A percentile compares a stretch with the other conserved stretches of the same genome.
Conservation (phyloP, 805 yeast genomes). For the Hanseniaspora taiwanica region DNA sequence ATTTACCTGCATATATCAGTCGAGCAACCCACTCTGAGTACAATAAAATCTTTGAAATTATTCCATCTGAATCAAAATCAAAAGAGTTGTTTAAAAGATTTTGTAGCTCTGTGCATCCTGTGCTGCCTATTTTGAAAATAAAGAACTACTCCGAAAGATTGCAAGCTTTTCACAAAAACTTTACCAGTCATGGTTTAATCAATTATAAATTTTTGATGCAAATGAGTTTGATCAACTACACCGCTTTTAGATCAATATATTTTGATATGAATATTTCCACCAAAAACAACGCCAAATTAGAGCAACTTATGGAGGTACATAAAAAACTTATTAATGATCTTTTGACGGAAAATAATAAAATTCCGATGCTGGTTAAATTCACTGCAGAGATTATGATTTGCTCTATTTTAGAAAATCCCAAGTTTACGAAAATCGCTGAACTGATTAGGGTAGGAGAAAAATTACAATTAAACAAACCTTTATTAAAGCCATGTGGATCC, state of each 20-base stretch:
- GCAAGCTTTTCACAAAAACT: conserved; percentile 25
- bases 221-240: conserved; percentile 42
- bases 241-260: conserved; percentile 45
- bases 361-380: conserved; percentile 25
- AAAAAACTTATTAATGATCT: not conserved
- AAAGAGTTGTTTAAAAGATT: conserved; percentile 36
- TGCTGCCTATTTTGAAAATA: conserved; percentile 40
- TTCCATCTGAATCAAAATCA: conserved; percentile 35
- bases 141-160: conserved; percentile 32
- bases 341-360: not conserved
- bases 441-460: conserved; percentile 44
- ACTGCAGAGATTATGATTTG: conserved; percentile 37
- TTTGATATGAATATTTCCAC: conserved; percentile 39
- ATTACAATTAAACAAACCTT: conserved; percentile 46
- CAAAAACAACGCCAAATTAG: conserved; percentile 31
- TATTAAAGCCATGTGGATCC: conserved; percentile 30
- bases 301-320: conserved; percentile 13
- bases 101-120: conserved; percentile 39
- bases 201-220: conserved; percentile 35
- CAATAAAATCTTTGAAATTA: conserved; percentile 27
- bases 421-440: conserved; percentile 41
- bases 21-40: too few species aligned
- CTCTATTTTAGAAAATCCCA: conserved; percentile 43
- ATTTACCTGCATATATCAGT: too few species aligned
- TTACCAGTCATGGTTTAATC: conserved; percentile 11